phyloP scores from a whole-genome alignment of 768 basidiomycete species.

The Melanogaster broomeanus region DNA sequence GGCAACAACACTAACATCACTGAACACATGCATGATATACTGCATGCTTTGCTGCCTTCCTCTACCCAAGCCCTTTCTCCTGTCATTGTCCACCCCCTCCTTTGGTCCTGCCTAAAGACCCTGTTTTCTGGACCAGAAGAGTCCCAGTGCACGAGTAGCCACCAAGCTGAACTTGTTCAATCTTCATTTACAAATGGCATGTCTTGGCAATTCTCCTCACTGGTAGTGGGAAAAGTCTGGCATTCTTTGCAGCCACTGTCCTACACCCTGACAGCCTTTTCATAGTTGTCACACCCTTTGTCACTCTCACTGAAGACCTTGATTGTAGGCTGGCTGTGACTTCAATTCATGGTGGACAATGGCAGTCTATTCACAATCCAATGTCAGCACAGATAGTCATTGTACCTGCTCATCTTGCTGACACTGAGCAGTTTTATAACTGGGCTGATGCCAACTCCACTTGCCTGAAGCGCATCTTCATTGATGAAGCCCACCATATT shows the following conservation, averaged over 20 bases:
- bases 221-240: slow-evolving; percentile 12
- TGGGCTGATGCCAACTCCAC: neutral
- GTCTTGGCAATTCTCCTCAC: slow-evolving; percentile 10
- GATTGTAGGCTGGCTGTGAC: neutral
- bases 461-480: neutral
- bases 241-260: slow-evolving; percentile 6
- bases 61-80: too few relatives aligned
- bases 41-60: too few relatives aligned
- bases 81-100: neutral
- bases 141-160: neutral
- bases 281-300: slow-evolving; percentile 4
- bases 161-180: slow-evolving; percentile 12
- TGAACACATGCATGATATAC: too few relatives aligned
- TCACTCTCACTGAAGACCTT: slow-evolving; percentile 11
- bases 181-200: slow-evolving; percentile 2
- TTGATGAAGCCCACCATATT: slow-evolving; percentile 12
- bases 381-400: neutral
- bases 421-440: neutral
- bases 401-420: slow-evolving; percentile 11
- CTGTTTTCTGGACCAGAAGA: neutral
- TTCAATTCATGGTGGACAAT: neutral
- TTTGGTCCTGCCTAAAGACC: neutral
- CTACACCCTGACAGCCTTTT: neutral
- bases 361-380: neutral
- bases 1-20: too few relatives aligned